Evolutionary conservation across 208 protist genomes (phyloP).

Genomic region (Acanthamoeba healyi): DNA sequence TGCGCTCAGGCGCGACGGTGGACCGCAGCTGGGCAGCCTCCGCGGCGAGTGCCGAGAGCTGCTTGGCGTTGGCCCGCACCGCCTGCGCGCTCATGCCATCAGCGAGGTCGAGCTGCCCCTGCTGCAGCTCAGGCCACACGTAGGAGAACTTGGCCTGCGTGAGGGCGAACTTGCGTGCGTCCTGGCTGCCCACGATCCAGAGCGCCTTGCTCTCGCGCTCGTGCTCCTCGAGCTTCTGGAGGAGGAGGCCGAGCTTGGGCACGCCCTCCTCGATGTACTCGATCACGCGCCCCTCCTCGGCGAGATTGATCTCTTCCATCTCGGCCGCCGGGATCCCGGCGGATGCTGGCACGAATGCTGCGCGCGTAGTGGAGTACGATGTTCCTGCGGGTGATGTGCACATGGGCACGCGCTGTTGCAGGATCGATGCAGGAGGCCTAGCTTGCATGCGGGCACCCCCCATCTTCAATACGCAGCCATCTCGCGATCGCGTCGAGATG

Average conservation of each 20-base stretch:
- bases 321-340: too few relatives aligned
- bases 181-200: slow-evolving; percentile 54
- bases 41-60: neutral
- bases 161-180: slow-evolving; percentile 45
- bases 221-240: slow-evolving; percentile 52
- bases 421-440: too few relatives aligned
- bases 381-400: too few relatives aligned
- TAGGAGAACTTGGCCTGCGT: slow-evolving; percentile 61
- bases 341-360: neutral
- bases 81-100: slow-evolving; percentile 14
- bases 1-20: neutral
- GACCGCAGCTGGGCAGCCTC: slow-evolving; percentile 31
- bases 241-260: slow-evolving; percentile 37
- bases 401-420: neutral
- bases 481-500: neutral
- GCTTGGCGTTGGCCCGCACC: slow-evolving; percentile 52
- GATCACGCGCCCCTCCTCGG: slow-evolving; percentile 18
- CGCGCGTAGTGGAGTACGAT: neutral
- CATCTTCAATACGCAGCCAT: too few relatives aligned
- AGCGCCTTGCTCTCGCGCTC: neutral
- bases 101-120: neutral
- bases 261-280: slow-evolving; percentile 25
- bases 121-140: neutral
- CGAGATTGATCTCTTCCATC: neutral
- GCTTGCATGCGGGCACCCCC: too few relatives aligned